Percentiles rank a stretch among this genome's conserved stretches.
phyloP scores from a whole-genome alignment of 1,284 basidiomycete species.

The Ustilago crameri region DNA sequence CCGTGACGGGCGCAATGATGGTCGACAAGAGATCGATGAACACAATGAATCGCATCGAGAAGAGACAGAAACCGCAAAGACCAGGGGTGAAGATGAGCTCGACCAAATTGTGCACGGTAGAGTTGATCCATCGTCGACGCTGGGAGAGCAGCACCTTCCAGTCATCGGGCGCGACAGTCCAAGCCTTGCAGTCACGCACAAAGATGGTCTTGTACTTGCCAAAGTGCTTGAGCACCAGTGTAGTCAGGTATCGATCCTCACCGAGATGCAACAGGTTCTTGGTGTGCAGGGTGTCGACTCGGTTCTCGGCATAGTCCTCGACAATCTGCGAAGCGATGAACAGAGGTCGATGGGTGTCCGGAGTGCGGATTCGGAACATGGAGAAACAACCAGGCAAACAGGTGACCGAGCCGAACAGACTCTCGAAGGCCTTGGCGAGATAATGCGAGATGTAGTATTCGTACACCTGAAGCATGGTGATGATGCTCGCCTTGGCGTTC shows the following conservation, averaged over 20 bases:
- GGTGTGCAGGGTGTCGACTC: conserved; percentile 92
- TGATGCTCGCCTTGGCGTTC: conserved; percentile 90
- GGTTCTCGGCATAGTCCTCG: conserved; percentile 92
- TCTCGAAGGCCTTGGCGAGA: conserved; percentile 97
- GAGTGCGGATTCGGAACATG: conserved; percentile 66
- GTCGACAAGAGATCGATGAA: conserved; percentile 87
- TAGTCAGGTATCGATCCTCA: conserved; percentile 98
- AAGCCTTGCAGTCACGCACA: conserved; percentile 87
- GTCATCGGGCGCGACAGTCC: conserved; percentile 73
- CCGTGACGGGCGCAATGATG: conserved; percentile 87
- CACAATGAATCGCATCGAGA: conserved; percentile 98
- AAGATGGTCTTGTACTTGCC: conserved; percentile 83
- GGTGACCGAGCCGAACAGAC: conserved; percentile 94
- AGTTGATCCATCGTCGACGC: conserved; percentile 99
- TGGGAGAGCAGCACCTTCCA: conserved; percentile 96
- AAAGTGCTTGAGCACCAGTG: conserved; percentile 82
- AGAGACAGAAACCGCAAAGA: conserved; percentile 88
- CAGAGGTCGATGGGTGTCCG: conserved; percentile 68
- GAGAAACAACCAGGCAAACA: conserved; percentile 81
- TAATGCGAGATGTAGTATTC: conserved; percentile 72
- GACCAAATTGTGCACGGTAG: conserved; percentile 94
- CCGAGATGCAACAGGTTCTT: conserved; percentile 91
- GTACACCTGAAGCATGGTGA: conserved; percentile 95
- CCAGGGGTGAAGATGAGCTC: conserved; percentile 92
- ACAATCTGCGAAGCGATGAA: conserved; percentile 82